Conservation (phyloP, 2,329 filamentous ascomycete species). For the Sordariomycetes sp. region DNA sequence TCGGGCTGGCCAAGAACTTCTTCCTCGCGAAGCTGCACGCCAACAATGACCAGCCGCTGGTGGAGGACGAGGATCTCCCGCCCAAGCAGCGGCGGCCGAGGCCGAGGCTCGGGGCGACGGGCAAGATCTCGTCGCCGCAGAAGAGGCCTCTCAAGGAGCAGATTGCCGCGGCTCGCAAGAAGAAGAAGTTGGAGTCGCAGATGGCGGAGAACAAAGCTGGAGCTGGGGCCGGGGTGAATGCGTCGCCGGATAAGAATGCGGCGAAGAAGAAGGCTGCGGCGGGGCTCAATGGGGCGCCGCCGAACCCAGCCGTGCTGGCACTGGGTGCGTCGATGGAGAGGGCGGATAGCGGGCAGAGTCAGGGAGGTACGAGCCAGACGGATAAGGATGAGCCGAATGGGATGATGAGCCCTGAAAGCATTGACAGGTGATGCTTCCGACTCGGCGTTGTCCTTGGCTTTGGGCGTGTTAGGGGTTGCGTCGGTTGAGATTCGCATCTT, state of each 20-base stretch:
- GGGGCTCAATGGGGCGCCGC: conserved; percentile 18
- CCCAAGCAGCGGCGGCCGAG: conserved; percentile 72
- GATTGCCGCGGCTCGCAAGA: conserved; percentile 74
- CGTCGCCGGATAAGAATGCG: conserved; percentile 18
- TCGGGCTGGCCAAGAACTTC: conserved; percentile 82
- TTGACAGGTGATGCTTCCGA: conserved; percentile 23
- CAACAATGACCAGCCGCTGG: conserved; percentile 64
- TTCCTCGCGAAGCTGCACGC: conserved; percentile 81
- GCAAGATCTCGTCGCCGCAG: conserved; percentile 76
- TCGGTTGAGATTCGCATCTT: neutral
- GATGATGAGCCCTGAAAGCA: conserved; percentile 79
- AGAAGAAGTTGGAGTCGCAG: conserved; percentile 62
- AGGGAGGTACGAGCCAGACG: conserved; percentile 47
- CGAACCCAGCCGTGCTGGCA: conserved; percentile 24
- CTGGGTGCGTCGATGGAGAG: conserved; percentile 39
- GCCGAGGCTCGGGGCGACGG: conserved; percentile 54
- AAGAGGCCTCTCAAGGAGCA: conserved; percentile 75
- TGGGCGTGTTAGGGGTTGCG: neutral
- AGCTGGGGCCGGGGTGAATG: conserved; percentile 13
- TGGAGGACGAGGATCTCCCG: conserved; percentile 92
- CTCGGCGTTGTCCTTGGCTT: too few species aligned
- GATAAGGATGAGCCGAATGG: conserved; percentile 57
- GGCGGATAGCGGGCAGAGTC: conserved; percentile 42
- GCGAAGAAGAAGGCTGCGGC: conserved; percentile 30
- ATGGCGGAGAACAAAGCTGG: conserved; percentile 29